These are phyloP conservation scores for Phaseolus coccineus DNA, from an alignment of 331 rosid species.

Conservation along the genomic window DNA sequence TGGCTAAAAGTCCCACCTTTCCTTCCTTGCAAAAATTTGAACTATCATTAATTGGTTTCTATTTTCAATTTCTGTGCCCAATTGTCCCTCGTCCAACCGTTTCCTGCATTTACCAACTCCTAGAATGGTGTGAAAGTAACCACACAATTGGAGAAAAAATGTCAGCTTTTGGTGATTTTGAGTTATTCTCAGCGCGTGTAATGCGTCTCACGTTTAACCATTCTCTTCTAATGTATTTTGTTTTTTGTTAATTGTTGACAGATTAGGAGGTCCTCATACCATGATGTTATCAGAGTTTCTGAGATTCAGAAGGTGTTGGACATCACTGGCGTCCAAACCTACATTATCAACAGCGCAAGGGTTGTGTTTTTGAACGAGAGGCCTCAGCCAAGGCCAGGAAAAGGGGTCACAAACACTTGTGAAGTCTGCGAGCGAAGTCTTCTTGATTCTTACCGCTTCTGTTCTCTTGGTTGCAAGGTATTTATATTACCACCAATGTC, in stretches of 20 bases:
- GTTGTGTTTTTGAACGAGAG: slow-evolving; percentile 95
- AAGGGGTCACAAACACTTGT: slow-evolving; percentile 97
- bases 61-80: slow-evolving; percentile 20
- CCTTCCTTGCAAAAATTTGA: slow-evolving; percentile 17
- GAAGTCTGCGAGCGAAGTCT: slow-evolving; percentile 99
- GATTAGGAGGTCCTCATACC: slow-evolving; percentile 98
- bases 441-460: slow-evolving; percentile 90
- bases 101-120: slow-evolving; percentile 43
- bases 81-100: slow-evolving; percentile 8
- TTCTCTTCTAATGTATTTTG: not conserved
- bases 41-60: slow-evolving; percentile 27
- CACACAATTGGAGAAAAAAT: not conserved
- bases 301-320: slow-evolving; percentile 98
- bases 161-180: slow-evolving; percentile 28
- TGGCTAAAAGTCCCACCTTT: not conserved
- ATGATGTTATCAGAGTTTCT: slow-evolving; percentile 89
- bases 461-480: slow-evolving; percentile 99
- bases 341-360: slow-evolving; percentile 96
- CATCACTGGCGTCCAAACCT: slow-evolving; percentile 92
- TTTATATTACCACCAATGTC: slow-evolving; percentile 25
- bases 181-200: slow-evolving; percentile 3
- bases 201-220: not conserved
- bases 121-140: slow-evolving; percentile 18
- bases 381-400: slow-evolving; percentile 99
- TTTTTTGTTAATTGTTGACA: slow-evolving; percentile 34